These are phyloP conservation scores for Lecanosticta acicola DNA, from an alignment of 2,329 filamentous ascomycete genomes.

Conservation along the genomic window DNA sequence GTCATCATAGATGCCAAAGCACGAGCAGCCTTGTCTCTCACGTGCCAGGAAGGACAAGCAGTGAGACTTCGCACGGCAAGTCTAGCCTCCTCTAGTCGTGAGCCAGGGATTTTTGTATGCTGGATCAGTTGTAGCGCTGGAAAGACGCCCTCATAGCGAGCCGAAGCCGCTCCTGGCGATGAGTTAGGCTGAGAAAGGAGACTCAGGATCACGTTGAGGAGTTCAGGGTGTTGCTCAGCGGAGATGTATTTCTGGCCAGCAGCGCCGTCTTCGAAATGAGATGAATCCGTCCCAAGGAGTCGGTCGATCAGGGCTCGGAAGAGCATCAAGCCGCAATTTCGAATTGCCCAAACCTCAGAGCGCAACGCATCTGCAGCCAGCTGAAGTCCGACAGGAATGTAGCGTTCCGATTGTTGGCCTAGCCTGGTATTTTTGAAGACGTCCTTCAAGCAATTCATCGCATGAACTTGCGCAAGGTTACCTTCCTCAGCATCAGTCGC, in stretches of 20 bases:
- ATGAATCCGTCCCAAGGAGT: conserved; percentile 67
- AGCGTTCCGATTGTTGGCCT: conserved; percentile 64
- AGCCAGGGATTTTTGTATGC: conserved; percentile 60
- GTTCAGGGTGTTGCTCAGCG: conserved; percentile 61
- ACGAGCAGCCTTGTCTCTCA: conserved; percentile 72
- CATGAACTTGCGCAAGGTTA: conserved; percentile 83
- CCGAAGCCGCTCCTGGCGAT: conserved; percentile 5
- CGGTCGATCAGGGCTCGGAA: conserved; percentile 78
- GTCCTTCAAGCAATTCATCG: conserved; percentile 87
- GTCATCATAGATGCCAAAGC: conserved; percentile 48
- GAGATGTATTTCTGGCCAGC: conserved; percentile 53
- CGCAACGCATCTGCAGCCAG: conserved; percentile 76
- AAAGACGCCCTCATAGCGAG: conserved; percentile 62
- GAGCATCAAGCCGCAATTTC: conserved; percentile 87
- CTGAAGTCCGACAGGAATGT: conserved; percentile 67
- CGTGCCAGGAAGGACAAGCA: conserved; percentile 68
- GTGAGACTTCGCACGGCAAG: conserved; percentile 57
- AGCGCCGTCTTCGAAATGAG: conserved; percentile 53
- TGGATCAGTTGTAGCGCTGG: conserved; percentile 77
- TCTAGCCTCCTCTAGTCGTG: conserved; percentile 52
- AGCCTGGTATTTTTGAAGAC: conserved; percentile 81
- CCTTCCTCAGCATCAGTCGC: conserved; percentile 39
- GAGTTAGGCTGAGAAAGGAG: conserved; percentile 44
- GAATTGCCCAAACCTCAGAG: conserved; percentile 84
- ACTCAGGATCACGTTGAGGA: conserved; percentile 58